Conservation (phyloP, 2,329 filamentous ascomycete species). For the Colletotrichum graminicola region DNA sequence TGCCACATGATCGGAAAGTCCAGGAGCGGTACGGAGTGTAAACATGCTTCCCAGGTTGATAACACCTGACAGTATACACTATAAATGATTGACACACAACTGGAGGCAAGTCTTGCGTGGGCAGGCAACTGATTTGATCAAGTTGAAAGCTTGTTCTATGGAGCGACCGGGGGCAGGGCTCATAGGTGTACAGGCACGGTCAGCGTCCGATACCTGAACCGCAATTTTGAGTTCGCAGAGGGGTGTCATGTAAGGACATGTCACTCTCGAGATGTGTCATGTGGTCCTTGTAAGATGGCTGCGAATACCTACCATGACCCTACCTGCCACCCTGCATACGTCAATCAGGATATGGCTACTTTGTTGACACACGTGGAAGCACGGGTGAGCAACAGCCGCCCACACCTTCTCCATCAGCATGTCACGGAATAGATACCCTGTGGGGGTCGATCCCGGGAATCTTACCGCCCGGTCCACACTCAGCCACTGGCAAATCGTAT, state of each 20-base stretch:
- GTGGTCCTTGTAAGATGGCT: not conserved
- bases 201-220: conserved; percentile 33
- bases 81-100: conserved; percentile 14
- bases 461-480: conserved; percentile 31
- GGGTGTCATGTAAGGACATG: conserved; percentile 33
- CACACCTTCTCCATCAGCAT: conserved; percentile 25
- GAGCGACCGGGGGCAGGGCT: conserved; percentile 30
- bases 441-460: conserved; percentile 36
- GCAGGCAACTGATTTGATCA: conserved; percentile 36
- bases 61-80: not conserved
- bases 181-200: conserved; percentile 24
- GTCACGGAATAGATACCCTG: conserved; percentile 14
- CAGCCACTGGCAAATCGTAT: conserved; percentile 29
- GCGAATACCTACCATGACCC: conserved; percentile 20
- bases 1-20: not conserved
- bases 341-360: conserved; percentile 31
- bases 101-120: conserved; percentile 9
- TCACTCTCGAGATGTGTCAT: conserved; percentile 37
- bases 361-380: conserved; percentile 36
- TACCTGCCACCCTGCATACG: conserved; percentile 30
- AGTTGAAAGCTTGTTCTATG: conserved; percentile 35
- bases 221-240: conserved; percentile 38
- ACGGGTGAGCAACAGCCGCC: conserved; percentile 30
- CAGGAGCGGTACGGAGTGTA: not conserved
- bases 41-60: not conserved